phyloP scores from a whole-genome alignment of 1,284 basidiomycete genomes.

The Mycena citricolor region DNA sequence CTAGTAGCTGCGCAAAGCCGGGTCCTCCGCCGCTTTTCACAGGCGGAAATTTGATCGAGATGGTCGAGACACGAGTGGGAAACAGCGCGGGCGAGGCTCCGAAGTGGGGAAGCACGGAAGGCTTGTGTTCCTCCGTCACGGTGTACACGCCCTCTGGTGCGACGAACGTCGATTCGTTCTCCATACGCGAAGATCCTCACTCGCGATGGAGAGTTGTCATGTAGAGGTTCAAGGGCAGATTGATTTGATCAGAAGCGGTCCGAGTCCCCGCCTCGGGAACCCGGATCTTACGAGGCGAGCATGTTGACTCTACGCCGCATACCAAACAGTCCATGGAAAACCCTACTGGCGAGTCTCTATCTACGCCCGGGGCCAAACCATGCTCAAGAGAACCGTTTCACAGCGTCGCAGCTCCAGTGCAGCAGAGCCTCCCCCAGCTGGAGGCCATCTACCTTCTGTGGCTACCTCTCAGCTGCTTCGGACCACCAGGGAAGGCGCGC shows the following conservation, averaged over 20 bases:
- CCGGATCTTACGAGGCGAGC: too few relatives aligned
- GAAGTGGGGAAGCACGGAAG: slow-evolving; percentile 47
- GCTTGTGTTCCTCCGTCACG: slow-evolving; percentile 81
- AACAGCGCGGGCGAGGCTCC: slow-evolving; percentile 49
- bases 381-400: not conserved
- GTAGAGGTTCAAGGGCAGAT: too few relatives aligned
- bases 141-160: slow-evolving; percentile 87
- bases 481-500: slow-evolving; percentile 62
- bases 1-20: slow-evolving; percentile 66
- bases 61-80: slow-evolving; percentile 62
- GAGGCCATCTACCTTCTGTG: slow-evolving; percentile 69
- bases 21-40: slow-evolving; percentile 54
- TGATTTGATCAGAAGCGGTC: too few relatives aligned
- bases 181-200: too few relatives aligned
- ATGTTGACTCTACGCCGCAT: too few relatives aligned
- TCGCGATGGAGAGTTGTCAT: too few relatives aligned
- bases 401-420: slow-evolving; percentile 18
- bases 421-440: slow-evolving; percentile 59
- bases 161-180: slow-evolving; percentile 78
- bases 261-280: too few relatives aligned
- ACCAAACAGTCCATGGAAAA: too few relatives aligned
- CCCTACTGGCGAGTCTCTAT: too few relatives aligned
- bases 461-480: slow-evolving; percentile 64
- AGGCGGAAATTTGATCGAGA: slow-evolving; percentile 62
- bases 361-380: too few relatives aligned